Evolutionary conservation across 495 filamentous ascomycete species (phyloP).

Genomic region (Penicillium waksmanii): DNA sequence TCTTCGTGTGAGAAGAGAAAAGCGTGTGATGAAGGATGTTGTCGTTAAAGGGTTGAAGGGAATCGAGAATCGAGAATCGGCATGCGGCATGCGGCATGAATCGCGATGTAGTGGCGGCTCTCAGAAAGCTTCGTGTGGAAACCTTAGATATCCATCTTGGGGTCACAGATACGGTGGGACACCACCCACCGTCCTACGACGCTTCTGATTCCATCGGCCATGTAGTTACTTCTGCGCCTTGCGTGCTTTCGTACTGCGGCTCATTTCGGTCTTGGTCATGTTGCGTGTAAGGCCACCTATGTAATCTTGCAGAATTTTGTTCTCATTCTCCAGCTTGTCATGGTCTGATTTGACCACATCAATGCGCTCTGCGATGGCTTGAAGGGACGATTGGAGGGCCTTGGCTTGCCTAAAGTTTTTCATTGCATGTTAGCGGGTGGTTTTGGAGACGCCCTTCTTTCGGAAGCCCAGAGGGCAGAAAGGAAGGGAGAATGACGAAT

Average conservation of each 20-base stretch:
- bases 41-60: constrained; percentile 17
- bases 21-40: constrained; percentile 5
- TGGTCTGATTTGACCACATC: constrained; percentile 93
- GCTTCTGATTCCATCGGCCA: constrained; percentile 1
- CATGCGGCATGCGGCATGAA: too few species aligned
- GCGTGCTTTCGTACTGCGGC: constrained; percentile 47
- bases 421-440: not conserved
- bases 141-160: constrained; percentile 7
- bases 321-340: constrained; percentile 91
- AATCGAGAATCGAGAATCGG: constrained; percentile 19
- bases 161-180: constrained; percentile 11
- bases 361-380: constrained; percentile 87
- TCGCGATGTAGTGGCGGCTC: constrained; percentile 8
- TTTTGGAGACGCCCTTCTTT: not conserved
- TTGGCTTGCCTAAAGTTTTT: constrained; percentile 71
- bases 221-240: constrained; percentile 48
- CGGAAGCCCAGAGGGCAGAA: not conserved
- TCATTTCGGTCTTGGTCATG: constrained; percentile 56
- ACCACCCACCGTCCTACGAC: constrained; percentile 12
- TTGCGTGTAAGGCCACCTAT: constrained; percentile 58
- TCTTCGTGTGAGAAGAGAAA: not conserved
- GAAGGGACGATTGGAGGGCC: constrained; percentile 81
- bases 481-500: not conserved
- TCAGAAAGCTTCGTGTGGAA: constrained; percentile 11
- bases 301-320: constrained; percentile 92